Base-by-base conservation (phyloP, 495 filamentous ascomycete genomes). In the Xylaria curta region DNA sequence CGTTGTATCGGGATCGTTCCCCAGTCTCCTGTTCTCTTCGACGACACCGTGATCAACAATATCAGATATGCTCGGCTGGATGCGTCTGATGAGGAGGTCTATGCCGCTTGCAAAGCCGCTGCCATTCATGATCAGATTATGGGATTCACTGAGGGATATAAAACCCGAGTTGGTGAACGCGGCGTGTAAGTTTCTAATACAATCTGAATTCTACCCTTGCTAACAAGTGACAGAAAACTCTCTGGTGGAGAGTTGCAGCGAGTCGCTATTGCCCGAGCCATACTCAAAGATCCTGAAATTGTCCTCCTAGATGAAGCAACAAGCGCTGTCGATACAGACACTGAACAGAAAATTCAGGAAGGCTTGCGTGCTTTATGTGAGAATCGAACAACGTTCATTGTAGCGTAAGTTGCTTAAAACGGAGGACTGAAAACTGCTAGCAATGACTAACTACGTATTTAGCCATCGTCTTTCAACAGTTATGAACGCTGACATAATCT, bases 201-300 rank as follows among this genome's bases (percentile, higher is more conserved):
- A 17, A 21, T 10, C 38, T 0, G 3, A 47, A 15, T 31, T 21
- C 8, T 24, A 36, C 17, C 15, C 4, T 19, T 54, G 12, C 53
- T 68, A 72, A 59, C 74, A 68, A 36, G 2, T 40, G 1, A 15
- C 68, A 81, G 79, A 42, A 92, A 91, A 75, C 81, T 95, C 28
- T 93, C 91, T 10, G 92, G 91, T 15, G 93, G 92, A 7, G 91
- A 95, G 78, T 80, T 89, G 54, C 93, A 94, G 78, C 87, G 92
- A 51, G 83, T 95, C n/a, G 88, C 92, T 1, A 93, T 94, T 80
- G 92, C 93, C 24, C 86, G 92, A 83, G 76, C 85, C 1, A 88
- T 89, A 47, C 72, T 89, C 24, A 89, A 88, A 73, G 73, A 79
- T 58, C 86, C 87, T 3, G 79, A 87, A 40, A 87, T 89, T 51